Conservation (phyloP, 495 filamentous ascomycete genomes). For the Viridothelium virens region DNA sequence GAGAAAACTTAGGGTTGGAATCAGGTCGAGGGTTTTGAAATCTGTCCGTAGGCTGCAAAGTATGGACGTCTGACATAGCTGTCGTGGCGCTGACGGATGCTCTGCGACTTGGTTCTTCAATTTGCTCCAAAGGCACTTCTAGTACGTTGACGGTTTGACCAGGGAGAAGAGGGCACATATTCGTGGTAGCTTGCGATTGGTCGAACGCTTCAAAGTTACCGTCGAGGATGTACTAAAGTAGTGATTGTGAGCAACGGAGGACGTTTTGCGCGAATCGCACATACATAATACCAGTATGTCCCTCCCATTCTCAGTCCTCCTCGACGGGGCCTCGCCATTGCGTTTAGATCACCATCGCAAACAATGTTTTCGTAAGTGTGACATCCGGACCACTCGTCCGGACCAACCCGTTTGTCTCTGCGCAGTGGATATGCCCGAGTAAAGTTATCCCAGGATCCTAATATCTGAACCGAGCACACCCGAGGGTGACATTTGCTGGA, state of each 20-base stretch:
- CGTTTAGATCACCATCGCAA: conserved; percentile 60
- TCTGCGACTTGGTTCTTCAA: conserved; percentile 16
- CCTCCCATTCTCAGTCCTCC: conserved; percentile 85
- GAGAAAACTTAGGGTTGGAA: neutral
- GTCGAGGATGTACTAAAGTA: conserved; percentile 66
- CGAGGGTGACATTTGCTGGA: conserved; percentile 57
- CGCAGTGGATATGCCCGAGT: conserved; percentile 67
- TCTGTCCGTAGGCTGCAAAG: neutral
- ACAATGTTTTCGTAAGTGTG: conserved; percentile 76
- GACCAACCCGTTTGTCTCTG: conserved; percentile 59
- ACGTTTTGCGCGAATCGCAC: conserved; percentile 30
- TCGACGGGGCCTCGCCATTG: conserved; percentile 49
- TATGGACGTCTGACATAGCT: neutral
- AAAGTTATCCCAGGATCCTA: conserved; percentile 95
- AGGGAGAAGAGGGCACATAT: conserved; percentile 74
- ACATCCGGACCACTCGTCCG: conserved; percentile 74
- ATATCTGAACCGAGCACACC: conserved; percentile 63
- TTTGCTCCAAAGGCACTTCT: conserved; percentile 60
- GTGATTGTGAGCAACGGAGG: neutral
- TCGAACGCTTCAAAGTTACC: conserved; percentile 67
- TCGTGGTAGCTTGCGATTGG: conserved; percentile 60
- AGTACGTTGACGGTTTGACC: conserved; percentile 79
- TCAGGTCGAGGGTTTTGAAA: neutral
- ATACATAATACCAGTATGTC: conserved; percentile 92
- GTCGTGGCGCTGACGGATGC: neutral